Percentiles rank a stretch among this genome's conserved stretches.
phyloP scores from a whole-genome alignment of 202 grass and related monocot species.

The Tripidium arundinaceum region DNA sequence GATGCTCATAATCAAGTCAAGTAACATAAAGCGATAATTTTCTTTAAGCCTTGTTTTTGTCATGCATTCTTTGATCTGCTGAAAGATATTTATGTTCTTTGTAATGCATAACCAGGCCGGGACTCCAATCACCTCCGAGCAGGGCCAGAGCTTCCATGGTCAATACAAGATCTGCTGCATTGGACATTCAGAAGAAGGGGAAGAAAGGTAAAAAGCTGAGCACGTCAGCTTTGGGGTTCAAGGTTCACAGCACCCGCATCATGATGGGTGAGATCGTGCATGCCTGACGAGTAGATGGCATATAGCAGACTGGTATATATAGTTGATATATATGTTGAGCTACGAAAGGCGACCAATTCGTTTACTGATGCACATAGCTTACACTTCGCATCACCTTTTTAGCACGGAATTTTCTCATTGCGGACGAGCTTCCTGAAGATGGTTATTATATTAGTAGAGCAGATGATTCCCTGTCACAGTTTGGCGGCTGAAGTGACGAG shows the following conservation, averaged over 20 bases:
- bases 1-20: background rate
- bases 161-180: background rate
- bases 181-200: constrained; percentile 57
- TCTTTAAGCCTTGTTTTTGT: background rate
- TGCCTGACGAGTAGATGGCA: background rate
- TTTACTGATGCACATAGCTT: background rate
- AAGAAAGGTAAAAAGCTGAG: constrained; percentile 85
- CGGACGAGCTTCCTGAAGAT: background rate
- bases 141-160: too few relatives aligned
- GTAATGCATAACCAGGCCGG: background rate
- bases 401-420: background rate
- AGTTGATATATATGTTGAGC: background rate
- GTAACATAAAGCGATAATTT: background rate
- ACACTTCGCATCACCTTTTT: background rate
- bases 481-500: background rate
- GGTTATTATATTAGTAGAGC: background rate
- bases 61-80: background rate
- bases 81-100: background rate
- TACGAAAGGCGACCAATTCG: background rate
- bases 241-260: constrained; percentile 76
- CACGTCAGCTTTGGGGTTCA: constrained; percentile 60
- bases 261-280: constrained; percentile 83
- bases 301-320: background rate
- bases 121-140: background rate
- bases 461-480: background rate